A percentile compares a stretch with the other conserved stretches of the same genome.
Conservation (phyloP, 108 stramenopile species). For the Cyclostephanos invisitatus region DNA sequence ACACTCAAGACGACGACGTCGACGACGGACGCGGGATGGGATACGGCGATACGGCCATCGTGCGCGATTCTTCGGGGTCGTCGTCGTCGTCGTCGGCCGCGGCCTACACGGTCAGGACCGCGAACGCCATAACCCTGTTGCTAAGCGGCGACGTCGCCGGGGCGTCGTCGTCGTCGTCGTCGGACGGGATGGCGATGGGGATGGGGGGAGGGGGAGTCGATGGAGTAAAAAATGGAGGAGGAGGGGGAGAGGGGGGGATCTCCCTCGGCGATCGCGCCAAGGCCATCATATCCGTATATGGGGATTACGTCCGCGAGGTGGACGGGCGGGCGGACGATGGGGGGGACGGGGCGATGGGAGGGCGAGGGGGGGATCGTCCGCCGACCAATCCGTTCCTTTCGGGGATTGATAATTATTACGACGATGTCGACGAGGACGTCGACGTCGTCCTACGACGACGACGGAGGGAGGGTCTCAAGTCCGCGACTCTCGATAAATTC, state of each 20-base stretch:
- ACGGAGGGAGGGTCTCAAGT: too few relatives aligned
- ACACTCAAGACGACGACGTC: neutral
- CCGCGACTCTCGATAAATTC: conserved; percentile 23
- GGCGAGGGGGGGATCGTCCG: neutral
- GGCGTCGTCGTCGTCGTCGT: neutral
- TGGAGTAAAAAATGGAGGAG: too few relatives aligned
- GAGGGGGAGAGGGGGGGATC: conserved; percentile 9
- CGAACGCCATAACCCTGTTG: neutral
- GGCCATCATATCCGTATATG: conserved; percentile 38
- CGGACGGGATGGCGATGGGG: too few relatives aligned
- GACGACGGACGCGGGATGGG: too few relatives aligned
- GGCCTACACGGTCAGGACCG: conserved; percentile 1
- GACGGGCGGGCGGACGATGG: conserved; percentile 1
- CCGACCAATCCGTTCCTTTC: conserved; percentile 3
- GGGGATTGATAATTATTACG: too few relatives aligned
- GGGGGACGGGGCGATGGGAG: neutral
- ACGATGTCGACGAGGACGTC: too few relatives aligned
- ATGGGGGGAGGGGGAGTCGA: too few relatives aligned
- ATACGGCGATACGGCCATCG: conserved; percentile 17
- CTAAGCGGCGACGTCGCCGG: neutral
- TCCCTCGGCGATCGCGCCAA: conserved; percentile 30
- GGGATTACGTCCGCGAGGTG: conserved; percentile 32
- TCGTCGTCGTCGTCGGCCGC: conserved; percentile 8
- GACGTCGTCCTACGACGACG: too few relatives aligned
- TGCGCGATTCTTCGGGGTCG: conserved; percentile 26